A percentile compares a stretch with the other conserved stretches of the same genome.
Evolutionary conservation across 2,329 filamentous ascomycete species (phyloP).

Genomic region (Byssoonygena ceratinophila): DNA sequence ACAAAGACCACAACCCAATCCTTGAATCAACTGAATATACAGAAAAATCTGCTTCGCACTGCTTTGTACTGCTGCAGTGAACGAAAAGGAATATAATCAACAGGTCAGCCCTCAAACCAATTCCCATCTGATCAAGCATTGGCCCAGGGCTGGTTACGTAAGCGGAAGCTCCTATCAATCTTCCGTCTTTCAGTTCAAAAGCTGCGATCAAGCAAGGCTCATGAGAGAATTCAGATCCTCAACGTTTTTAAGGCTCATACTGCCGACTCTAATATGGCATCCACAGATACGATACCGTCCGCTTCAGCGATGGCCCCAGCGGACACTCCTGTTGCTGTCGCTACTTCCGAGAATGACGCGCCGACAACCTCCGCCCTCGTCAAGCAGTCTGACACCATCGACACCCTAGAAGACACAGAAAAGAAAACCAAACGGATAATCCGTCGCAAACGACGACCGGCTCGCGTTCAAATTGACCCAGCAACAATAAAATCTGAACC

Average conservation of each 20-base stretch:
- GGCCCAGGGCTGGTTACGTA: background rate
- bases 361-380: slow-evolving; percentile 17
- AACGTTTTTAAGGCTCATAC: too few species aligned
- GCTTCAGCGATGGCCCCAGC: slow-evolving; percentile 1
- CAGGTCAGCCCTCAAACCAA: background rate
- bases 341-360: slow-evolving; percentile 6
- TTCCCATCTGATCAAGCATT: background rate
- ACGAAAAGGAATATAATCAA: background rate
- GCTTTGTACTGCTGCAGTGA: background rate
- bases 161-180: background rate
- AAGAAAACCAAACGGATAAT: slow-evolving; percentile 84
- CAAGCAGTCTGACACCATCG: slow-evolving; percentile 20
- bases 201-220: too few species aligned
- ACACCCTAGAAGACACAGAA: slow-evolving; percentile 22
- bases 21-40: background rate
- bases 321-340: background rate
- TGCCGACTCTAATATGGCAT: slow-evolving; percentile 16
- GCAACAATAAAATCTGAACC: slow-evolving; percentile 71
- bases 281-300: slow-evolving; percentile 12
- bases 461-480: slow-evolving; percentile 81
- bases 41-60: background rate
- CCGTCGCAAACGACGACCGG: slow-evolving; percentile 79
- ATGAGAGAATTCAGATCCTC: too few species aligned
- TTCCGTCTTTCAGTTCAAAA: background rate
- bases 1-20: background rate